phyloP scores from a whole-genome alignment of 306 rosid species.

The Cyclanthera cordifolia region DNA sequence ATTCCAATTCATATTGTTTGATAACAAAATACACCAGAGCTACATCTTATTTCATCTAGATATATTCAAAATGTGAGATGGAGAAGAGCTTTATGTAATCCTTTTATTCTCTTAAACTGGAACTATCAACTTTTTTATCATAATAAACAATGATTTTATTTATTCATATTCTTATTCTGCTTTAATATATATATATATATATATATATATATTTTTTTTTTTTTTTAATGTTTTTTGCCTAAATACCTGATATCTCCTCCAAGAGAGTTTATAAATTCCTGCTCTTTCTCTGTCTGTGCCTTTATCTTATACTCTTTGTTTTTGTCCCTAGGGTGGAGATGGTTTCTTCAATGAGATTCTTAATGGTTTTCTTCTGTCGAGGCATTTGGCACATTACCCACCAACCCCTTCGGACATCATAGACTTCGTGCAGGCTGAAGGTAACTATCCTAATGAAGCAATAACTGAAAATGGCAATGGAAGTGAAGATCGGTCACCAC shows the following conservation, averaged over 20 bases:
- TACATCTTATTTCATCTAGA: background rate
- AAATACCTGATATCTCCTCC: background rate
- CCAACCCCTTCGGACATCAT: constrained; percentile 60
- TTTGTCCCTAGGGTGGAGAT: constrained; percentile 70
- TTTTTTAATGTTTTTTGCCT: background rate
- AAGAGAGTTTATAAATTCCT: background rate
- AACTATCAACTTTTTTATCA: background rate
- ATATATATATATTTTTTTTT: too few relatives aligned
- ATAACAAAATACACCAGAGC: background rate
- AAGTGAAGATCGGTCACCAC: constrained; percentile 46
- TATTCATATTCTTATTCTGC: background rate
- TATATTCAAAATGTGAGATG: background rate
- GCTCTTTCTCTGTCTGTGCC: background rate
- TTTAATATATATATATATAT: background rate
- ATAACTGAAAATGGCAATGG: constrained; percentile 22
- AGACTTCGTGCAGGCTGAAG: constrained; percentile 28
- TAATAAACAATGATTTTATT: background rate
- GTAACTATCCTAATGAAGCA: constrained; percentile 32
- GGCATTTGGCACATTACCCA: constrained; percentile 69
- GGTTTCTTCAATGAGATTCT: constrained; percentile 97
- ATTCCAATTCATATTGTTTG: background rate
- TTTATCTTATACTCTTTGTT: background rate
- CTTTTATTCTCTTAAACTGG: background rate
- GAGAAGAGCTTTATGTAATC: background rate
- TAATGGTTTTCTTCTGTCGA: constrained; percentile 78